Conservation (phyloP, 2,329 filamentous ascomycete genomes). For the Venturia aucupariae region DNA sequence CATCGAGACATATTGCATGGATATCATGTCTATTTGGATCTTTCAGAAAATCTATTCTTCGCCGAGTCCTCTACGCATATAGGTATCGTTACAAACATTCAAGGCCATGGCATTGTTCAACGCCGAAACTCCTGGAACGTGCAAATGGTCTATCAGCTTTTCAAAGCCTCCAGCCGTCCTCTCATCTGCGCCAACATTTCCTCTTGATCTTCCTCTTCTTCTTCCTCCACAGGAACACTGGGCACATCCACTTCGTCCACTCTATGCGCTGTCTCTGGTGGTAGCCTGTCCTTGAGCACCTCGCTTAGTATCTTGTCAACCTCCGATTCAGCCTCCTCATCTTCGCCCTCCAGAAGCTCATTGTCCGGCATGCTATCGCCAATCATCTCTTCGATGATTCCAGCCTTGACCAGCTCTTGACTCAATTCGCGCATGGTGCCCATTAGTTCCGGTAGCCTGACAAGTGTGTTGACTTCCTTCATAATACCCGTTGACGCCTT, state of each 20-base stretch:
- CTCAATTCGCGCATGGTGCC: constrained; percentile 83
- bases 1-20: too few relatives aligned
- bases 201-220: constrained; percentile 80
- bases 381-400: constrained; percentile 97
- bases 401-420: constrained; percentile 83
- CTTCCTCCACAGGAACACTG: constrained; percentile 53
- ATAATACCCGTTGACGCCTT: constrained; percentile 82
- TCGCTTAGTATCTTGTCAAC: constrained; percentile 90
- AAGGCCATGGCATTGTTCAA: background rate
- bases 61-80: background rate
- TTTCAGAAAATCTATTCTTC: too few relatives aligned
- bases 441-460: constrained; percentile 76
- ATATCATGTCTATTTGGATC: too few relatives aligned
- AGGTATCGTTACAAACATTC: background rate
- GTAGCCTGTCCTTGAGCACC: constrained; percentile 69
- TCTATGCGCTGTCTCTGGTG: constrained; percentile 51
- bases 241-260: constrained; percentile 43
- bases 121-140: background rate
- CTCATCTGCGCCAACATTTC: constrained; percentile 92
- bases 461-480: constrained; percentile 87
- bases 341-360: constrained; percentile 59
- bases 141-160: constrained; percentile 55
- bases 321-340: constrained; percentile 70
- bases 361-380: constrained; percentile 72
- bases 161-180: constrained; percentile 77